Evolutionary conservation across 2,329 filamentous ascomycete genomes (phyloP), one percentile per base, ranked within the genome.

Genomic region (Parafenestella ontariensis): DNA sequence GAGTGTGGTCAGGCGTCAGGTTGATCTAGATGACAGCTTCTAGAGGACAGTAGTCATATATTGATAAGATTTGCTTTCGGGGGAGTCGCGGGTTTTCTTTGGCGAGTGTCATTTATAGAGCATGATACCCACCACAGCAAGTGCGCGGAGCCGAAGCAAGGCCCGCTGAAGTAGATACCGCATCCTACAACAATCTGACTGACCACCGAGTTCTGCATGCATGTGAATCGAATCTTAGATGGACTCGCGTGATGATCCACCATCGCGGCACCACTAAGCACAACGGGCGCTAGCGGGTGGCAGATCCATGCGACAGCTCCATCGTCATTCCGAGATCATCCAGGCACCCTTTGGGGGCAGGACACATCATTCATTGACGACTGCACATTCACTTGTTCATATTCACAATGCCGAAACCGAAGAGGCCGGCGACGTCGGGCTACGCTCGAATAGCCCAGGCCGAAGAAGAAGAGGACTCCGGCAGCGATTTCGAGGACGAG

Each of bases 371-470:
- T 58, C 29, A 50, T 43, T 44, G 52, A 45, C 48, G 29, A 37
- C 34, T 26, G 47, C 37, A 43, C 49, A 24, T 52, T 42, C 42
- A 42, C 46, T 54, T 34, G 21, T 15, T 17, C 6, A 17, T 13
- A 15, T 2, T 13, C 28, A 56, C 52, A 26, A 77, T 77, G 74
- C 61, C 73, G 3, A 71, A 66, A 49, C 49, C 55, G 13, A 66
- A 70, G 49, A 54, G 79, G 53, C 79, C 79, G 13, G 73, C 78
- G 6, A 81, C 76, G 15, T 82, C 80, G 11, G 81, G 81, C 45
- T 83, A 83, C 61, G 81, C 79, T 40, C 77, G 79, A 42, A 81
- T 83, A 61, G 80, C 79, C n/a, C 80, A 82, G 64, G 79, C 79
- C 40, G 80, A 82, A 58, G 79, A 82, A 61, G 80, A 82, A 46